Base-by-base conservation (phyloP, 2,329 filamentous ascomycete genomes). In the Alternaria arbusti region DNA sequence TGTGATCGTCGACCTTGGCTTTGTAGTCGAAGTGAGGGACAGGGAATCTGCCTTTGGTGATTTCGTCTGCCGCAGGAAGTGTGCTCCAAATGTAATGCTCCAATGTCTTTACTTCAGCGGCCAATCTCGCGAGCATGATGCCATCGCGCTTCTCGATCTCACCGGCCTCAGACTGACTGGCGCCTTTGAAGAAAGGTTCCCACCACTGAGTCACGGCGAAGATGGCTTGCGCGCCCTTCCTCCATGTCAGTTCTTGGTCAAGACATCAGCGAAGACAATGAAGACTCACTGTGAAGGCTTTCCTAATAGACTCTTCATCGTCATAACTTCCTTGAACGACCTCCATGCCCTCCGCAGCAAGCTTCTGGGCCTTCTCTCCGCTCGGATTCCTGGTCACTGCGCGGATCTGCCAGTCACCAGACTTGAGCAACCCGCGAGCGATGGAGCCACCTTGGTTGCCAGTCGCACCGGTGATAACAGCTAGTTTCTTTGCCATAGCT, bases 391-490 rank as follows among this genome's bases (percentile, higher is more conserved):
- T 80, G 74, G 85, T 23, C 81, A 87, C 70, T 82, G 84, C 13
- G 80, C 85, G 51, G 76, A 86, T 61, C 81, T 84, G 75, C 84
- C 85, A 79, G 81, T 81, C 30, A 78, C 81, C 12, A 82, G 83
- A 57, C 43, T 83, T 81, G n/a, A 79, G 78, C 23, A 83, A 82
- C 5, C 71, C 60, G 10, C 55, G 36, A 23, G 68, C 73, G 28
- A 76, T 71, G 5, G 71, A 69, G 1, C 64, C 64, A 9, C 72
- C 72, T 58, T 75, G 74, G 15, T 70, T 71, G n/a, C 75, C 71
- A 6, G 73, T 77, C 5, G 71, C 70, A 22, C 74, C 74, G 6
- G 74, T 61, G 10, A 76, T 63, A 4, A 70, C 70, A 26, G 73
- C 58, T 60, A 80, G 25, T 50, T 50, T 47, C 65, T 80, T 70